A percentile compares a stretch with the other conserved stretches of the same genome.
Conservation (phyloP, 306 rosid genomes). For the barrel medic (Medicago truncatula) region DNA sequence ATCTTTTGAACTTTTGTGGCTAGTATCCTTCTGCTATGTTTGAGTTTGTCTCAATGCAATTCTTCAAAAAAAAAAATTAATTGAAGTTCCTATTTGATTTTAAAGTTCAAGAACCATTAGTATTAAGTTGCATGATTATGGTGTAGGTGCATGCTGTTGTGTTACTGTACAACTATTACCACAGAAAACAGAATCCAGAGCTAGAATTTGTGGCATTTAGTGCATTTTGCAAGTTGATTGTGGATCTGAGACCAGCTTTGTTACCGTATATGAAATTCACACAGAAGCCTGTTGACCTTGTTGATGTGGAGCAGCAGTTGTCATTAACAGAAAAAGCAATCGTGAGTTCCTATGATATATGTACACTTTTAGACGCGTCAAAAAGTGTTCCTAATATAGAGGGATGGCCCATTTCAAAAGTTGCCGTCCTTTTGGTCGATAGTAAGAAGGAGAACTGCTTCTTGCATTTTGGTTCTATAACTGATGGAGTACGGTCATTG, state of each 20-base stretch:
- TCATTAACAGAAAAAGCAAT: constrained; percentile 64
- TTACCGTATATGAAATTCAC: constrained; percentile 59
- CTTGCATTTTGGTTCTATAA: constrained; percentile 54
- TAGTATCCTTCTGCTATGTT: background rate
- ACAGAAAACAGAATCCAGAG: constrained; percentile 61
- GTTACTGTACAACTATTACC: constrained; percentile 80
- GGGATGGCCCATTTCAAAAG: constrained; percentile 79
- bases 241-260: constrained; percentile 63
- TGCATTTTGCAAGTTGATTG: constrained; percentile 70
- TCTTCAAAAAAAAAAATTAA: too few species aligned
- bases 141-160: constrained; percentile 75
- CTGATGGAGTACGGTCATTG: constrained; percentile 78
- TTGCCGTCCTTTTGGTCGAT: constrained; percentile 68
- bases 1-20: background rate
- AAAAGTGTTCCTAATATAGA: constrained; percentile 56
- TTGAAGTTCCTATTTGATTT: background rate
- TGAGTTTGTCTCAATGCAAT: background rate
- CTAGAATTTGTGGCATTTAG: constrained; percentile 57
- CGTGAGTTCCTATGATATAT: constrained; percentile 67
- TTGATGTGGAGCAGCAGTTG: constrained; percentile 59
- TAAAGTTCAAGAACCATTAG: background rate
- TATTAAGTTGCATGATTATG: constrained; percentile 16
- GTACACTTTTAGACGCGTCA: constrained; percentile 57
- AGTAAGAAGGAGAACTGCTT: constrained; percentile 61
- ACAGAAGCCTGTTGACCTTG: constrained; percentile 49